Conservation (phyloP, 345 rosid species). For the Lepidium didymum region DNA sequence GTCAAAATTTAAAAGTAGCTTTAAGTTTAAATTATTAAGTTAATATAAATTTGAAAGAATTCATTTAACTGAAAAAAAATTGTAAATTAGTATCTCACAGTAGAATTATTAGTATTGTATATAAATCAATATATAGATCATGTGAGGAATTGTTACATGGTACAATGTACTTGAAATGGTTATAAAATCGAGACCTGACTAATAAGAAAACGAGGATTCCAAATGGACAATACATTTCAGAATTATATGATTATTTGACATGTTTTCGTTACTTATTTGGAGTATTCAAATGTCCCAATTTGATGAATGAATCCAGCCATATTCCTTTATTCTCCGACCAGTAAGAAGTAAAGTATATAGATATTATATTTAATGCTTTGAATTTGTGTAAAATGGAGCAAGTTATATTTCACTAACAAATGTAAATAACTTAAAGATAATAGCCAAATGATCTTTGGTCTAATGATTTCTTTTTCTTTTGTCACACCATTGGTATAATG, state of each 20-base stretch:
- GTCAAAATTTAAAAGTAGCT: background rate
- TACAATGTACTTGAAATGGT: background rate
- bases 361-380: no score
- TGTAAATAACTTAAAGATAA: background rate
- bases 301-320: background rate
- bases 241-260: background rate
- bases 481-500: no score
- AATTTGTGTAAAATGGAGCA: no score
- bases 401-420: background rate
- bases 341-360: no score
- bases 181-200: background rate
- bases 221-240: background rate
- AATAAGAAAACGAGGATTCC: background rate
- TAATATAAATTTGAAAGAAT: background rate
- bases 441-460: background rate
- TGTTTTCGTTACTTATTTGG: background rate
- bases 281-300: background rate
- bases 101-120: background rate
- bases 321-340: background rate
- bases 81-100: background rate
- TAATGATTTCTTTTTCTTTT: no score
- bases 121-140: background rate
- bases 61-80: background rate
- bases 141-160: background rate
- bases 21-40: background rate